phyloP scores from a whole-genome alignment of 139 green algal genomes.

The Deuterostichococcus epilithicus region DNA sequence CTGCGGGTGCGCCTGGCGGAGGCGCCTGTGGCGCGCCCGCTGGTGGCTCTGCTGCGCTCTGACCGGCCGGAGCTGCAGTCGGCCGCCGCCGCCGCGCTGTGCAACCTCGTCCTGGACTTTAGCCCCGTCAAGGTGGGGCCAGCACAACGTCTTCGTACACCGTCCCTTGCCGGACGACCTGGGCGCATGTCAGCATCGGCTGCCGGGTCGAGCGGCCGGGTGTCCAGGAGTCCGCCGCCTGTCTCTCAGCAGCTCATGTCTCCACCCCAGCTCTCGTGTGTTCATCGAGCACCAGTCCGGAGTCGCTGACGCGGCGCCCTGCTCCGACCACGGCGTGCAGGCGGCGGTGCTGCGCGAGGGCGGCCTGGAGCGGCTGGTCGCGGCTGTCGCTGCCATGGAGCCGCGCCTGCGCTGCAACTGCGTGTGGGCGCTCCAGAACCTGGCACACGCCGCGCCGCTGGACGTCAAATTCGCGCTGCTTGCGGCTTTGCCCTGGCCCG shows the following conservation, averaged over 20 bases:
- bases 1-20: slow-evolving; percentile 40
- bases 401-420: slow-evolving; percentile 54
- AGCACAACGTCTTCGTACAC: background rate
- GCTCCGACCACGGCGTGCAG: background rate
- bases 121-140: slow-evolving; percentile 44
- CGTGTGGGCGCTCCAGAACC: slow-evolving; percentile 75
- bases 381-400: slow-evolving; percentile 33
- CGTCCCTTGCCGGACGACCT: no score
- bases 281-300: background rate
- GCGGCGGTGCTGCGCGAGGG: slow-evolving; percentile 46
- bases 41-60: slow-evolving; percentile 53
- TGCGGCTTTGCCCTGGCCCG: slow-evolving; percentile 48
- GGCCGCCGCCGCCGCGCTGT: slow-evolving; percentile 56
- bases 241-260: background rate
- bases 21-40: slow-evolving; percentile 42
- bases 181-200: no score
- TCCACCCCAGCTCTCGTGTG: background rate
- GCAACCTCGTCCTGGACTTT: slow-evolving; percentile 85
- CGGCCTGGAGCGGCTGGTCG: slow-evolving; percentile 39
- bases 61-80: slow-evolving; percentile 46
- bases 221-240: background rate
- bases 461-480: slow-evolving; percentile 35
- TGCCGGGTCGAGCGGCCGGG: background rate
- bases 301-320: background rate
- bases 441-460: slow-evolving; percentile 39